Percentiles rank a stretch among this genome's conserved stretches.
Conservation (phyloP, 495 filamentous ascomycete species). For the Evansstolkia leycettana region DNA sequence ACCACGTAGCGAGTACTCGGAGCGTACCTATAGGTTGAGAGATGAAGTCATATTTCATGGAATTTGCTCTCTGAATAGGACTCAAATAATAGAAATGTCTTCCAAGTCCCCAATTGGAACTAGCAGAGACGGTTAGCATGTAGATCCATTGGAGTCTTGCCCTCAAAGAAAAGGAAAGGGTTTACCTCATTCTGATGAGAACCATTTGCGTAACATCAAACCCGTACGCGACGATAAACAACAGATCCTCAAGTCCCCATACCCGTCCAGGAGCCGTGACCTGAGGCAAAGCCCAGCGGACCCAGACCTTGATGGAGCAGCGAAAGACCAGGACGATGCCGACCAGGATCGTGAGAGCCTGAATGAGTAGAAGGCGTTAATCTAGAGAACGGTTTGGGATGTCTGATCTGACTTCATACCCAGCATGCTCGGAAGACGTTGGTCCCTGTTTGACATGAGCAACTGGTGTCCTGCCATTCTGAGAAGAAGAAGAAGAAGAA, state of each 20-base stretch:
- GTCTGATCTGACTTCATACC: conserved; percentile 9
- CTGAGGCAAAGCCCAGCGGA: conserved; percentile 21
- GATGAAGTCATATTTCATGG: conserved; percentile 22
- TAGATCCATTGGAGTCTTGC: not conserved
- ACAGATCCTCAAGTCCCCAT: conserved; percentile 24
- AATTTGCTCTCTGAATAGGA: conserved; percentile 6
- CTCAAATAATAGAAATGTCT: conserved; percentile 19
- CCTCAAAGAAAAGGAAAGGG: too few relatives aligned
- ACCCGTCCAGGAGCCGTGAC: conserved; percentile 19
- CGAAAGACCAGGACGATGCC: conserved; percentile 18
- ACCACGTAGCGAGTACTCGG: not conserved
- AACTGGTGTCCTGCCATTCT: not conserved
- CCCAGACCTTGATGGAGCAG: conserved; percentile 23
- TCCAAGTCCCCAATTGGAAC: conserved; percentile 21
- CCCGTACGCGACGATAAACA: conserved; percentile 18
- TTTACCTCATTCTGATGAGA: conserved; percentile 21
- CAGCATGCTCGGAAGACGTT: conserved; percentile 17
- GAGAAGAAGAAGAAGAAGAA: not conserved
- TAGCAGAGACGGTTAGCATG: not conserved
- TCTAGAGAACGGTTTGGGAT: not conserved
- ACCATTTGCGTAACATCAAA: conserved; percentile 23
- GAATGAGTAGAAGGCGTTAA: conserved; percentile 1
- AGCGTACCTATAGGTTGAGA: conserved; percentile 17
- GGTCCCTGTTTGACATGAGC: conserved; percentile 11
- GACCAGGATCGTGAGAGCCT: conserved; percentile 21